Conservation (phyloP, 345 rosid species). For the Brassica napus region DNA sequence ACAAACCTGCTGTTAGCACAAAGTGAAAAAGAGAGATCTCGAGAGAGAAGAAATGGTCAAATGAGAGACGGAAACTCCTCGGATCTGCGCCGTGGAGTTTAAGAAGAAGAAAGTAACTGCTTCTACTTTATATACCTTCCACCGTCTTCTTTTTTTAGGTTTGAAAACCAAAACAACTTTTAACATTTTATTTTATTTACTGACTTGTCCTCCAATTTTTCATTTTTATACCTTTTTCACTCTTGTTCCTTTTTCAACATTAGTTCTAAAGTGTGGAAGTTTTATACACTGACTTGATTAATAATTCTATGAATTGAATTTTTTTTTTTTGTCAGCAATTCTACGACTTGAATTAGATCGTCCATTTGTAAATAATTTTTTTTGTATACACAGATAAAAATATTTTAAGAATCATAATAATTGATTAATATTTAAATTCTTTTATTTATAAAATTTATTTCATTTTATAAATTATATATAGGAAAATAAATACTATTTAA, state of each 20-base stretch:
- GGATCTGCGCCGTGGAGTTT: conserved; percentile 94
- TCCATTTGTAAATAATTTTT: no score
- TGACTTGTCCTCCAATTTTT: not conserved
- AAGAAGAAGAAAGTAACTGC: not conserved
- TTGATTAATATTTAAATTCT: no score
- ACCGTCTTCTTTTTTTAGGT: conserved; percentile 10
- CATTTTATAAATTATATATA: no score
- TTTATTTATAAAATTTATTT: no score
- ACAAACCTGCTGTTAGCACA: not conserved
- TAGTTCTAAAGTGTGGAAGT: not conserved
- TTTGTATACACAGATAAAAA: no score
- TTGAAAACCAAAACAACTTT: not conserved
- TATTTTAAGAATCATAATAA: no score
- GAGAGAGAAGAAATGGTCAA: conserved; percentile 9
- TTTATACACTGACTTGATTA: not conserved
- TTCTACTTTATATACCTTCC: conserved; percentile 10
- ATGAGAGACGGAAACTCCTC: conserved; percentile 69
- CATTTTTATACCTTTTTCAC: not conserved
- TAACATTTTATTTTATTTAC: not conserved
- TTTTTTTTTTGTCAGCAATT: no score
- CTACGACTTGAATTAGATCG: not conserved
- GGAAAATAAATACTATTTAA: no score
- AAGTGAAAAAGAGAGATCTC: conserved; percentile 5
- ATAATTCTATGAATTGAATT: no score
- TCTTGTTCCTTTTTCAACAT: not conserved